A percentile compares a stretch with the other conserved stretches of the same genome.
phyloP scores from a whole-genome alignment of 108 stramenopile species.

The Nitzschia sp. region DNA sequence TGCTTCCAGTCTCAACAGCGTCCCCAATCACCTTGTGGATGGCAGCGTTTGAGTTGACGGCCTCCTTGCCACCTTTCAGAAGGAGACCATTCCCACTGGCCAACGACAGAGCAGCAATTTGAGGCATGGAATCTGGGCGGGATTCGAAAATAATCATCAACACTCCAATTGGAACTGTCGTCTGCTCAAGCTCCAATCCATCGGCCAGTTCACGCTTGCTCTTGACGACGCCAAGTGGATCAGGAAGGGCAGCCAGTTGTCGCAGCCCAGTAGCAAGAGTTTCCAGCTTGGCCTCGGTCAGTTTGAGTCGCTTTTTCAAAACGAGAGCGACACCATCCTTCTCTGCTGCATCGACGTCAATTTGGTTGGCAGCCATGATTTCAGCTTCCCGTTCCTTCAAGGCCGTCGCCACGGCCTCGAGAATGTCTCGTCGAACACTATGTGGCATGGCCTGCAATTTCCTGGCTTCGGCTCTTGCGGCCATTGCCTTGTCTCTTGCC shows the following conservation, averaged over 20 bases:
- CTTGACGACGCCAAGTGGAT: slow-evolving; percentile 83
- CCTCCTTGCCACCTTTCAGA: slow-evolving; percentile 98
- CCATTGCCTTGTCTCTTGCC: slow-evolving; percentile 60
- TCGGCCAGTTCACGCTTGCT: slow-evolving; percentile 85
- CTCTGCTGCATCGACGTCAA: slow-evolving; percentile 84
- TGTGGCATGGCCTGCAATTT: slow-evolving; percentile 73
- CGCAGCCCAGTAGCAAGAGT: slow-evolving; percentile 87
- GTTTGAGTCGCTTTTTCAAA: slow-evolving; percentile 81
- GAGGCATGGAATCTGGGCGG: slow-evolving; percentile 96
- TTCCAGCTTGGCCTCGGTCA: slow-evolving; percentile 85
- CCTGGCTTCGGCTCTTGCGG: slow-evolving; percentile 76
- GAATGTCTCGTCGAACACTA: slow-evolving; percentile 71
- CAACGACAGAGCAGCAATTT: slow-evolving; percentile 95
- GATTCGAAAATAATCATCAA: slow-evolving; percentile 98
- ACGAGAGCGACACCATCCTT: slow-evolving; percentile 61
- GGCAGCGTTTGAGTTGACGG: slow-evolving; percentile 82
- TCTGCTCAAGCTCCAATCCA: slow-evolving; percentile 85
- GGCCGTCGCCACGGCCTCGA: slow-evolving; percentile 77
- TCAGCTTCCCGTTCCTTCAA: slow-evolving; percentile 60
- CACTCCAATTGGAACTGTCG: slow-evolving; percentile 95
- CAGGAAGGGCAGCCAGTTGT: slow-evolving; percentile 67
- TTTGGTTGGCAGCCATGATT: slow-evolving; percentile 79
- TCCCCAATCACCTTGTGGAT: slow-evolving; percentile 89
- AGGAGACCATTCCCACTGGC: slow-evolving; percentile 95
- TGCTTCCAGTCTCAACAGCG: slow-evolving; percentile 84